Evolutionary conservation across 345 rosid genomes (phyloP).

Genomic region (Euphorbia tirucalli): DNA sequence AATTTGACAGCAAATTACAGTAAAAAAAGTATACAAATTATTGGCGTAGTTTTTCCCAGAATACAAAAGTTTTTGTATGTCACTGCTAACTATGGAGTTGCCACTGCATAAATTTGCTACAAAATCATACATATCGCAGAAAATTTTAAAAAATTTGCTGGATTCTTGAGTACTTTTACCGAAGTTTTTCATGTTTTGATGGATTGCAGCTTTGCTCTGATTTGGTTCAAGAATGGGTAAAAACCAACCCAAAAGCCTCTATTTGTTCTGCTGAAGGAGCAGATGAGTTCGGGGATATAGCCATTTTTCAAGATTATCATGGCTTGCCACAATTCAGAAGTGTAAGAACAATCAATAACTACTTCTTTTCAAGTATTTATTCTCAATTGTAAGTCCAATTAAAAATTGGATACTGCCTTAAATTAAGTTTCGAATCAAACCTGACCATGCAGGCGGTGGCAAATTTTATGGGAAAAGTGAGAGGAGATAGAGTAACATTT

Average conservation of each 20-base stretch:
- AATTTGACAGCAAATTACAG: too few species aligned
- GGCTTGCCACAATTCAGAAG: constrained; percentile 82
- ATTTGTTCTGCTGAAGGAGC: constrained; percentile 65
- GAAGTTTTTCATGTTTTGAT: neutral
- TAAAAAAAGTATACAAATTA: too few species aligned
- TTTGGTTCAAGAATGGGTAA: constrained; percentile 67
- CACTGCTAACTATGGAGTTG: too few species aligned
- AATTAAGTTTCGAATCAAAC: too few species aligned
- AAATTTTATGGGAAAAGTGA: constrained; percentile 79
- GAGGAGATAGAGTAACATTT: constrained; percentile 58
- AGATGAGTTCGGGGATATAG: constrained; percentile 52
- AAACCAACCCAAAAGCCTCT: constrained; percentile 65
- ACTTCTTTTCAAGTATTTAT: neutral
- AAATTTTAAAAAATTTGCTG: too few species aligned
- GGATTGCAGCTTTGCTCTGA: constrained; percentile 71
- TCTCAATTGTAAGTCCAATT: too few species aligned
- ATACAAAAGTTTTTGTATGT: too few species aligned
- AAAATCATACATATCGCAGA: too few species aligned
- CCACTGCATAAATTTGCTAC: too few species aligned
- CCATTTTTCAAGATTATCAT: constrained; percentile 82
- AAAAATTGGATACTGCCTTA: too few species aligned
- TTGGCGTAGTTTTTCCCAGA: too few species aligned
- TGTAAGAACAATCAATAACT: constrained; percentile 40
- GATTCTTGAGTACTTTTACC: too few species aligned
- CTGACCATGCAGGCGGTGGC: constrained; percentile 94